Evolutionary conservation across 73 alveolate genomes (phyloP), one percentile per base, ranked within the genome.

Genomic region (Paramecium sonneborni): DNA sequence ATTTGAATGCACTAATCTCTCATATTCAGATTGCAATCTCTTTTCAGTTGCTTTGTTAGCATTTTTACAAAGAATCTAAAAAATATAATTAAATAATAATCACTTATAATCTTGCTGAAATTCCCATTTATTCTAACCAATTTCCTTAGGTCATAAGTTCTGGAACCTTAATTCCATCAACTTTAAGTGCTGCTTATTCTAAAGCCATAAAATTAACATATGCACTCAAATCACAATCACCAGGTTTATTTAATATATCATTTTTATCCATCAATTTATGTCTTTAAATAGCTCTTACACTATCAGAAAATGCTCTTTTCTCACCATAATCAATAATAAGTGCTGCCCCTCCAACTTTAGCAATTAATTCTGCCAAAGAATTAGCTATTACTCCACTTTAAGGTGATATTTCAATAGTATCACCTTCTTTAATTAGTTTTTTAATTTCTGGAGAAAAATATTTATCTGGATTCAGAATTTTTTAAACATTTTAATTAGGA

Each of bases 261-360:
- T 93, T 72, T 39, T 92, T 95, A 39, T 92, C 92, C 24, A 94
- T 56, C 21, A 93, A 90, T 85, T 95, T 90, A 85, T 97, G 99
- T 35, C 95, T 92, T 95, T 94, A 76, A 69, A 97, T 97, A 24
- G 97, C 98, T 92, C 93, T 85, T 4, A 92, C 26, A 93, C 95
- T 95, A 94, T 93, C 97, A 70, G 95, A 93, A 76, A 97, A 94
- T 5, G 98, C 95, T 69, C 95, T 92, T 34, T 97, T 93, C 76
- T 97, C 99, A 52, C 99, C 99, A 92, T 97, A 97, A 85, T 97
- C 99, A 58, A 97, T 93, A 32, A 96, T 90, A 0, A 97, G 88
- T 30, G 97, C 95, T 14, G 95, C 95, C 6, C 99, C 98, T 7
- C 92, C 87, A 1, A 93, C 57, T 38, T 92, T 57, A 7, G 91